Evolutionary conservation across 2,329 filamentous ascomycete species (phyloP), one percentile per base, ranked within the genome.

Genomic region (Cordyceps farinosa): DNA sequence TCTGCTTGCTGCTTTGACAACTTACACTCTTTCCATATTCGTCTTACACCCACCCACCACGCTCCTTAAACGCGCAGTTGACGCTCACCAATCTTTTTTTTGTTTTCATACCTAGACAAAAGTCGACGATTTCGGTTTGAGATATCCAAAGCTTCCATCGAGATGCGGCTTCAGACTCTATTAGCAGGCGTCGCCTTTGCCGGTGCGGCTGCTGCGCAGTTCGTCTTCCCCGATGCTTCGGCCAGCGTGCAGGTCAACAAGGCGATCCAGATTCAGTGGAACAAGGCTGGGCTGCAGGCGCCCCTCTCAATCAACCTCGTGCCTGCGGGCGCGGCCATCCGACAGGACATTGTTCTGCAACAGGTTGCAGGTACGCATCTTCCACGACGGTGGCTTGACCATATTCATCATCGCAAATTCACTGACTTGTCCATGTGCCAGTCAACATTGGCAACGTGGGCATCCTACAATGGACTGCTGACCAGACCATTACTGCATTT

Each of bases 231-330:
- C 5, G 40, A 60, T 17, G 54, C 48, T 11, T 62, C 64, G 27
- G 62, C 57, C 62, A 58, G 44, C 8, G 32, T 65, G 38, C 48
- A 58, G 22, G n/a, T 66, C 8, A 65, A 64, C 40, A 45, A 66
- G 52, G 56, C 61, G 13, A 65, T 69, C 42, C 48, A 66, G 42
- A 67, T 70, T 53, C 62, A 60, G 29, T 69, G 69, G 68, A 64
- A 67, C 27, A 67, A 66, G 17, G 47, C 62, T 6, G 67, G 68
- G 22, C 65, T 70, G 5, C 55, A 66, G 7, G 67, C 60, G 10
- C 69, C 69, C 3, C 51, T 70, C 42, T 62, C 66, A 10, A 68
- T 70, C 59, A 63, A 67, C 55, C 55, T 70, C 29, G 65, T 70
- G 4, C 68, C 69, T 0, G 63, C 62, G 7, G 69, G 63, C n/a